Evolutionary conservation across 2,329 filamentous ascomycete species (phyloP).

Genomic region (Penicillium sp.): DNA sequence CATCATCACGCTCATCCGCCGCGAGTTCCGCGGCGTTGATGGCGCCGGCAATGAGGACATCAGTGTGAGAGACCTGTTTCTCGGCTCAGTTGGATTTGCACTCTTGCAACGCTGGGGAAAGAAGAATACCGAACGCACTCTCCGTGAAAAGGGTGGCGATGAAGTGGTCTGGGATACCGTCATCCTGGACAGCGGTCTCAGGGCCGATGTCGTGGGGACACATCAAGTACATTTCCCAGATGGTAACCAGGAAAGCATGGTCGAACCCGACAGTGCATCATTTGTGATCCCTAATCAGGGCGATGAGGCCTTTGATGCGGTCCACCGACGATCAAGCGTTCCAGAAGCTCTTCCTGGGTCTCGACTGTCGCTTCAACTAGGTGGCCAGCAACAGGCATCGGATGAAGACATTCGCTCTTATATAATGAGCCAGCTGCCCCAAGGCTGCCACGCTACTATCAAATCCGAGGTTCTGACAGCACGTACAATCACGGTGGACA

Average conservation of each 20-base stretch:
- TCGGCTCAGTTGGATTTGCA: constrained; percentile 48
- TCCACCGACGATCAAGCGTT: constrained; percentile 36
- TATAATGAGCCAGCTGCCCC: constrained; percentile 48
- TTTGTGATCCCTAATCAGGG: constrained; percentile 42
- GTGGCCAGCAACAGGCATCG: constrained; percentile 41
- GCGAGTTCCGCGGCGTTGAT: constrained; percentile 45
- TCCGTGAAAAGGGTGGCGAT: constrained; percentile 44
- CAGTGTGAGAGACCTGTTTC: constrained; percentile 46
- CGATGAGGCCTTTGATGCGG: constrained; percentile 41
- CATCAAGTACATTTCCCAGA: constrained; percentile 35
- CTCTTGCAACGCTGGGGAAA: constrained; percentile 50
- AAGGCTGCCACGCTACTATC: constrained; percentile 46
- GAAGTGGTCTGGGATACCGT: constrained; percentile 52
- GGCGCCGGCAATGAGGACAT: constrained; percentile 38
- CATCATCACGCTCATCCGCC: constrained; percentile 49
- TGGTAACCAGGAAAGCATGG: constrained; percentile 47
- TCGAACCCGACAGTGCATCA: constrained; percentile 56
- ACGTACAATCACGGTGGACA: constrained; percentile 50
- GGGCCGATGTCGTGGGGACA: constrained; percentile 50
- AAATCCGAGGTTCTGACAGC: constrained; percentile 46
- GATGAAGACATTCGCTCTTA: constrained; percentile 51
- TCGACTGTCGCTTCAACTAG: constrained; percentile 35
- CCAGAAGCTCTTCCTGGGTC: constrained; percentile 26
- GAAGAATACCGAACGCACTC: constrained; percentile 45
- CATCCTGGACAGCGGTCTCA: constrained; percentile 48